Conservation (phyloP, 257 asterid species). For the Nicotiana knightiana region DNA sequence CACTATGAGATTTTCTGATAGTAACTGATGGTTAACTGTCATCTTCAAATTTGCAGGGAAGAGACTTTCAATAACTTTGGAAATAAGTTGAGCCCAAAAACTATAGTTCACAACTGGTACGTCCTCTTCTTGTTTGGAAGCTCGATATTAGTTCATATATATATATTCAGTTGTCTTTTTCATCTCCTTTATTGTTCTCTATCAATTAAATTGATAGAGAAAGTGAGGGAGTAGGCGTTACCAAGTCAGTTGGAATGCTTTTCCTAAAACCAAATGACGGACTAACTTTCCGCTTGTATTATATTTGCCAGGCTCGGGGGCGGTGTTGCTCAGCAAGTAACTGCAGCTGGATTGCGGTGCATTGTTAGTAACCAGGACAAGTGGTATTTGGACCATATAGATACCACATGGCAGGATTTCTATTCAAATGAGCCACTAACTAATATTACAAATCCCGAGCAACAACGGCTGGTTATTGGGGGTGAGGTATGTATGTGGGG, state of each 20-base stretch:
- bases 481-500: conserved; percentile 96
- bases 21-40: not conserved
- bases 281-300: not conserved
- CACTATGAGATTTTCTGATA: not conserved
- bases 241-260: not conserved
- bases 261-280: not conserved
- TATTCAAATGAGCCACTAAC: conserved; percentile 78
- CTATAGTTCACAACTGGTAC: conserved; percentile 87
- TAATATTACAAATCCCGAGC: conserved; percentile 60
- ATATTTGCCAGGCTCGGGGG: conserved; percentile 61
- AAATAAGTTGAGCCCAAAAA: conserved; percentile 68
- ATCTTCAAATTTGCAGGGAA: conserved; percentile 53
- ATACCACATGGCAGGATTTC: conserved; percentile 72
- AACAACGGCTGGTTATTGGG: conserved; percentile 67
- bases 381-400: conserved; percentile 89
- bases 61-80: conserved; percentile 94
- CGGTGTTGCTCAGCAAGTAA: conserved; percentile 67
- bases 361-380: conserved; percentile 89
- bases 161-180: not conserved
- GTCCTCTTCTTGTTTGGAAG: not conserved
- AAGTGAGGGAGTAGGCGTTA: not conserved
- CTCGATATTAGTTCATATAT: not conserved
- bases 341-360: conserved; percentile 75
- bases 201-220: not conserved
- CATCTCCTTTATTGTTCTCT: not conserved